Evolutionary conservation across 495 filamentous ascomycete genomes (phyloP), one percentile per base, ranked within the genome.

Genomic region (Penicillium waksmanii): DNA sequence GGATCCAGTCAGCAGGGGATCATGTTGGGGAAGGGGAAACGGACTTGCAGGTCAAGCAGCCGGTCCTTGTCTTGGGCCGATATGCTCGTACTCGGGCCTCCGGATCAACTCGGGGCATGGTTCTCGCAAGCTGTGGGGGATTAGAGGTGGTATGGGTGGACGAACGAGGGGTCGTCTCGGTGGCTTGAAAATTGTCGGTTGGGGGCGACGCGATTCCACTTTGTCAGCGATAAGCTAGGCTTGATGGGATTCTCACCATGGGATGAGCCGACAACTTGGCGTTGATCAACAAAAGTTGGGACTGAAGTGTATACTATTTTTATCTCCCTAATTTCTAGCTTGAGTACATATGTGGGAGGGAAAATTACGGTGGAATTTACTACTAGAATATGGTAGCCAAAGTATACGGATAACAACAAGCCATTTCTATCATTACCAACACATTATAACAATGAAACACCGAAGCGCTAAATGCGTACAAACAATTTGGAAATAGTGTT

Each of bases 11-110:
- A 57, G 46, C 18, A 18, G n/a, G 33, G 21, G 15, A 44, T 17
- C 13, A 10, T 17, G 42, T 19, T n/a, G n/a, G 35, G 25, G 13
- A 8, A 15, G 21, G 55, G 46, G 33, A 18, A n/a, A 57, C 55
- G 33, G 19, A 57, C 55, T 47, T 57, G 55, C 55, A 57, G 31
- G 55, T 31, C 25, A 57, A 42, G 27, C 55, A 57, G 27, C 55
- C 55, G n/a, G 55, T 57, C 12, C 55, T 34, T 19, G 55, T 57
- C 34, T 57, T 57, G 3, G 55, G 46, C 25, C 33, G 55, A 42
- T 51, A 57, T 17, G 55, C 33, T 15, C 55, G 44, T 18, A 50
- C 19, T 19, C 55, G 34, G 21, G 48, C 27, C 27, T 57, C 55
- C 34, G 55, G 46, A 31, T 19, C 25, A 12, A 57, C 46, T 9